Conservation (phyloP, 345 rosid genomes). For the Populus pruinosa region DNA sequence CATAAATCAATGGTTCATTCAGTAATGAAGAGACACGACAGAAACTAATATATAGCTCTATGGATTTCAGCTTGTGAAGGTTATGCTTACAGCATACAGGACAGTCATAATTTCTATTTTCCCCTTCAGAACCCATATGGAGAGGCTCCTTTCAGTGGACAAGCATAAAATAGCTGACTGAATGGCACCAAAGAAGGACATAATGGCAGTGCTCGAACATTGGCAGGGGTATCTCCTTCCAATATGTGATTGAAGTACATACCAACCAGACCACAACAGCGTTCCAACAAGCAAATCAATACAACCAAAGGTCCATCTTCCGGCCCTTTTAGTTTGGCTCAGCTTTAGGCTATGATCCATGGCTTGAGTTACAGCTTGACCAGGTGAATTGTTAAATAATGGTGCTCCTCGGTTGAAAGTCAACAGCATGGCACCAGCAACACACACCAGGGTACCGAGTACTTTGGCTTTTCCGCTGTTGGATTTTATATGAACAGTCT, state of each 20-base stretch:
- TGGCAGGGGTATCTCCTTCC: slow-evolving; percentile 52
- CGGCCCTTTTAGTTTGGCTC: slow-evolving; percentile 14
- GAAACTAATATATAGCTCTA: background rate
- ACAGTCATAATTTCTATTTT: slow-evolving; percentile 41
- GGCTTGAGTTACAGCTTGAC: slow-evolving; percentile 5
- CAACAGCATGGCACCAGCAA: slow-evolving; percentile 54
- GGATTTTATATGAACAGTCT: slow-evolving; percentile 33
- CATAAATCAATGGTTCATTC: background rate
- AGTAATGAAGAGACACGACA: background rate
- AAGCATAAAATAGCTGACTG: slow-evolving; percentile 49
- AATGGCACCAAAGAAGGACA: slow-evolving; percentile 58
- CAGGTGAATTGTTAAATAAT: slow-evolving; percentile 29
- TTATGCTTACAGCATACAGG: slow-evolving; percentile 43
- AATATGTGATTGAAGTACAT: slow-evolving; percentile 45
- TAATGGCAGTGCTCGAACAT: slow-evolving; percentile 58
- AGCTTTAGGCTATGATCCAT: background rate
- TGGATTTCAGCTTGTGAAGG: background rate
- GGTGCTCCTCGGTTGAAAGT: slow-evolving; percentile 49
- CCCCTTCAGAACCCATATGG: slow-evolving; percentile 47
- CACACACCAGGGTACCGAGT: slow-evolving; percentile 49
- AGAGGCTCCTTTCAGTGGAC: slow-evolving; percentile 32
- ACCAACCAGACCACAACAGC: slow-evolving; percentile 62
- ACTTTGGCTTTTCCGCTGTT: slow-evolving; percentile 42
- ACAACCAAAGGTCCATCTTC: slow-evolving; percentile 48
- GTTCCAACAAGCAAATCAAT: slow-evolving; percentile 42